Percentiles rank a stretch among this genome's conserved stretches.
phyloP scores from a whole-genome alignment of 768 basidiomycete genomes.

The Tulasnella sp. region DNA sequence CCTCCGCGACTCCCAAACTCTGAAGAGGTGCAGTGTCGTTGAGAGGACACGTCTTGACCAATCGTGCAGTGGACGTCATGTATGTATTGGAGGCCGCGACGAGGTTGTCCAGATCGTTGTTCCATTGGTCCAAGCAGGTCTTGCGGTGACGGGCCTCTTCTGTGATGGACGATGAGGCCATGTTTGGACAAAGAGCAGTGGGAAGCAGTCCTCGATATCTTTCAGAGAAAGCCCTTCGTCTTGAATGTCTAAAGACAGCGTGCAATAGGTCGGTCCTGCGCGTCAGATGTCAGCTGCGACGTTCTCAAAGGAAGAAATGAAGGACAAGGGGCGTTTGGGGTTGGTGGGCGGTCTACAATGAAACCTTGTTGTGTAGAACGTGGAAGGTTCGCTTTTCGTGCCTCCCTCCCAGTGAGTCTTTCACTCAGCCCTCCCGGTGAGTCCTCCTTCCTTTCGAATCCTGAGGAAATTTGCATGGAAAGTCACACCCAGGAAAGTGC shows the following conservation, averaged over 20 bases:
- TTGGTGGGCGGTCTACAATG: background rate
- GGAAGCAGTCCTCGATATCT: background rate
- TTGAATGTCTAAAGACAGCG: background rate
- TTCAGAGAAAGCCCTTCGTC: background rate
- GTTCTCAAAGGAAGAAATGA: background rate
- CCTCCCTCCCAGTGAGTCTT: background rate
- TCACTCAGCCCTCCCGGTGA: background rate
- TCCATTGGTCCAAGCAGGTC: background rate
- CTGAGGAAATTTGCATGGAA: background rate
- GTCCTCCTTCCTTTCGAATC: background rate
- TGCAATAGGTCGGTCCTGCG: background rate
- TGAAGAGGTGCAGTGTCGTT: background rate
- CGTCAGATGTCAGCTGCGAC: background rate
- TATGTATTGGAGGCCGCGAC: background rate
- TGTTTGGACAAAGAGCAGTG: background rate
- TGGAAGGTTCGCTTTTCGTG: background rate
- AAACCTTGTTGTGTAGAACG: background rate
- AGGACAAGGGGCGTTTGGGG: background rate
- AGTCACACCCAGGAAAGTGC: background rate
- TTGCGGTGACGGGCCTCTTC: background rate
- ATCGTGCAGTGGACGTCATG: background rate
- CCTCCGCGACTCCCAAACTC: background rate
- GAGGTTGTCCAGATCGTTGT: background rate
- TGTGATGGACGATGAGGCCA: background rate
- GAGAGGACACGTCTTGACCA: background rate